Evolutionary conservation across 768 basidiomycete species (phyloP), one percentile per base, ranked within the genome.

Genomic region (Roridomyces roridus): DNA sequence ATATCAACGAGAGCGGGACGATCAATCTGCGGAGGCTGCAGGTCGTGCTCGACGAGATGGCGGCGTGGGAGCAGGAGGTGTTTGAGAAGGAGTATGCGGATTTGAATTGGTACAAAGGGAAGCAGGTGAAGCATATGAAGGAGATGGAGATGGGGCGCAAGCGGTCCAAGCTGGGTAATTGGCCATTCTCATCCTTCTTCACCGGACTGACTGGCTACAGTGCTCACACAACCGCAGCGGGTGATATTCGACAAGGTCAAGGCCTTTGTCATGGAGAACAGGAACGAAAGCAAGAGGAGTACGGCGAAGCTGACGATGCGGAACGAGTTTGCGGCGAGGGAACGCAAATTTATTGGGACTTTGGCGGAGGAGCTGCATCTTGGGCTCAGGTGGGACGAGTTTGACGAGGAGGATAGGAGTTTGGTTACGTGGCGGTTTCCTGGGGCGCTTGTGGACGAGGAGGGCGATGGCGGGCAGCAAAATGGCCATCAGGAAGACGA

Each of bases 61-160:
- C 85, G 3, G 74, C 82, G 11, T 94, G 93, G 84, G 97, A 99
- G 72, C 78, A 83, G 52, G 95, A 96, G 53, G 80, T 92, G 3
- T 99, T 96, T 61, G 89, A 97, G 80, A 90, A 86, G 72, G 96
- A 96, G 69, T 91, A 89, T 63, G 86, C 88, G 7, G 96, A 98
- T 68, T 60, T 86, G 64, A 95, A 88, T 65, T 98, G 94, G 93
- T 91, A 90, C 72, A 96, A 94, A 74, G 93, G 95, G 12, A 97
- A 98, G 76, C 94, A 95, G 68, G 76, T 75, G 35, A 93, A 89
- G 70, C 84, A 89, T 65, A 65, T 83, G 40, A 82, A 85, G 57
- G 85, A 86, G 63, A 77, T 86, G 76, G 89, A 89, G 67, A 73
- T 78, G 56, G 85, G 79, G 25, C 79, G 73, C 66, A 86, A 79